Base-by-base conservation (phyloP, 257 asterid genomes). In the Jasminum sambac region DNA sequence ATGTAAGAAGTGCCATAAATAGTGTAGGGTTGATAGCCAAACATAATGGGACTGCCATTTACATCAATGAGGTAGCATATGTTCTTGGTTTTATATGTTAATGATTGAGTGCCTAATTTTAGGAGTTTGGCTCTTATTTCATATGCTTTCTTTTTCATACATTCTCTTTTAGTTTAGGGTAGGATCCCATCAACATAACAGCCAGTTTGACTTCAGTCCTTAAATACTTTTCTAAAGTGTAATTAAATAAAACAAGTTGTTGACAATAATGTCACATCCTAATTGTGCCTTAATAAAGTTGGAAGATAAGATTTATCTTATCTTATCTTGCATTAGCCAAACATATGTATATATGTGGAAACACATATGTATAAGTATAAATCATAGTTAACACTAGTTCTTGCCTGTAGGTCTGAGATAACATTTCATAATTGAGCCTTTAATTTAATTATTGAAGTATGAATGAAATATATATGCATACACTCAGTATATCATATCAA, bases 41-140 rank as follows among this genome's bases (percentile, higher is more conserved):
- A 84, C 91, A 87, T 23, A 80, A 69, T 73, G 89, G 95, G 90
- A 75, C 88, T 55, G 75, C 84, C 86, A 79, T 81, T 81, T 66
- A 66, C 77, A 82, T 72, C 77, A 70, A 69, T 74, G 68, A 77
- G 83, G 81, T 75, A 78, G 79, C 92, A 85, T 63, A 72, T 61
- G 79, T 64, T 79, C 86, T 43, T 81, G 55, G 72, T 83, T 84
- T 83, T 48, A 48, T 59, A 68, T 76, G 81, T 74, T 76, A 75
- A 72, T 79, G 77, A 77, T 80, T 59, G 52, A 75, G 36, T 57
- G 23, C 62, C 57, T 41, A 61, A 66, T 77, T 69, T 58, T 55
- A 34, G 38, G 63, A 37, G 66, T 55, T 70, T 57, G 64, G 43
- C 55, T 1, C 0, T 58, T 61, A 5, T 44, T 71, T 66, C 13